phyloP scores from a whole-genome alignment of 441 rosid species.

The Gossypium aridum region DNA sequence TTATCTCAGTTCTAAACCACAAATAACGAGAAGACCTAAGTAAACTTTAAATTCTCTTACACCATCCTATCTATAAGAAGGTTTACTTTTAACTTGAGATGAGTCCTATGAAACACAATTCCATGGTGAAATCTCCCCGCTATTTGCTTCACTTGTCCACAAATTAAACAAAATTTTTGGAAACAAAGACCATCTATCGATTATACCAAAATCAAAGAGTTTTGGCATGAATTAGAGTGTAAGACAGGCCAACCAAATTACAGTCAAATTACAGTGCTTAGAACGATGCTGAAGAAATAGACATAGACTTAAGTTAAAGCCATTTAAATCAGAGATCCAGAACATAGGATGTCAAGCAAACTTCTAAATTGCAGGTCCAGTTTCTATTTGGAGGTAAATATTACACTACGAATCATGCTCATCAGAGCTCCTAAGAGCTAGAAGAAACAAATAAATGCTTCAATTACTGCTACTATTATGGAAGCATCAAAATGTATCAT shows the following conservation, averaged over 20 bases:
- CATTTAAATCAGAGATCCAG: not conserved
- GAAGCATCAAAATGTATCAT: not conserved
- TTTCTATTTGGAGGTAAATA: not conserved
- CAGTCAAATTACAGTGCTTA: not conserved
- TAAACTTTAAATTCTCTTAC: not conserved
- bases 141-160: not conserved
- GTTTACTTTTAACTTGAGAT: not conserved
- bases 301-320: not conserved
- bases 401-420: not conserved
- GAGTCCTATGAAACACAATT: not conserved
- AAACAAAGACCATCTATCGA: not conserved
- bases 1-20: not conserved
- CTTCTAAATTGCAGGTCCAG: not conserved
- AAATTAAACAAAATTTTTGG: not conserved
- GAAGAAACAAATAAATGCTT: not conserved
- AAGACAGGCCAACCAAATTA: not conserved
- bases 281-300: conserved; percentile 1
- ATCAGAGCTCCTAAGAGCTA: not conserved
- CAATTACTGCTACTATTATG: not conserved
- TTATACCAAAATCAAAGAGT: not conserved
- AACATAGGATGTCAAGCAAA: not conserved
- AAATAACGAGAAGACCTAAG: not conserved
- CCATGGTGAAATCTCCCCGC: not conserved
- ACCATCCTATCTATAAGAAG: not conserved
- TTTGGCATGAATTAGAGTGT: not conserved